Evolutionary conservation across 2,329 filamentous ascomycete species (phyloP), one percentile per base, ranked within the genome.

Genomic region (Lojkania enalia): DNA sequence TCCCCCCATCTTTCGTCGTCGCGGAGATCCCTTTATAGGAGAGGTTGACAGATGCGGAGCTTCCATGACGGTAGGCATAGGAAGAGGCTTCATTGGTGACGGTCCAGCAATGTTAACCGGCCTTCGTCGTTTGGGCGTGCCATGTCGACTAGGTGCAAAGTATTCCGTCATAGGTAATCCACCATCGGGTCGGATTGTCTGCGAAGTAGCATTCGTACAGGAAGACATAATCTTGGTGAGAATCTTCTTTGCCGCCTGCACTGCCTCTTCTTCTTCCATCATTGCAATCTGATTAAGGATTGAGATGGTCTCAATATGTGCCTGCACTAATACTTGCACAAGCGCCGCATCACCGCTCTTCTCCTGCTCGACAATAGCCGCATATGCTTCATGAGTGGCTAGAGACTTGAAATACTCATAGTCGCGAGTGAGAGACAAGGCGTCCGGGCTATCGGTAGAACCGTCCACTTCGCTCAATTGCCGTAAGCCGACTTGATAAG

Each of bases 141-240:
- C 87, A 27, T 80, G 75, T 57, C 84, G 86, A 7, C 77, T 81
- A 2, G 89, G 87, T 5, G 88, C 82, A 54, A 89, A 85, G 25
- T 80, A 76, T 46, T 92, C 84, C 0, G 69, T 74, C 4, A 83
- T 72, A 0, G 81, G 77, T 3, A 84, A 71, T 42, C 76, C 80
- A 15, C 89, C 90, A 58, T 96, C 92, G 2, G 92, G 90, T 66
- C 95, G 96, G 67, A 99, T 87, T 19, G 96, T 83, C 58, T 95
- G 89, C 0, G 88, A 85, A 5, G 86, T 83, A 0, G 88, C 85
- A 19, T 83, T 79, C 32, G 84, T 85, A 44, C 90, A 92, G 2
- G 82, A 82, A 46, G 89, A 83, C 13, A 97, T 77, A 45, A 99
- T 80, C 47, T 87, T 86, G 46, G 82, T 80, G 39, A 99, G 84